These are phyloP conservation scores for Cyberlindnera subsufficiens DNA, from an alignment of 805 yeast genomes.

Conservation along the genomic window DNA sequence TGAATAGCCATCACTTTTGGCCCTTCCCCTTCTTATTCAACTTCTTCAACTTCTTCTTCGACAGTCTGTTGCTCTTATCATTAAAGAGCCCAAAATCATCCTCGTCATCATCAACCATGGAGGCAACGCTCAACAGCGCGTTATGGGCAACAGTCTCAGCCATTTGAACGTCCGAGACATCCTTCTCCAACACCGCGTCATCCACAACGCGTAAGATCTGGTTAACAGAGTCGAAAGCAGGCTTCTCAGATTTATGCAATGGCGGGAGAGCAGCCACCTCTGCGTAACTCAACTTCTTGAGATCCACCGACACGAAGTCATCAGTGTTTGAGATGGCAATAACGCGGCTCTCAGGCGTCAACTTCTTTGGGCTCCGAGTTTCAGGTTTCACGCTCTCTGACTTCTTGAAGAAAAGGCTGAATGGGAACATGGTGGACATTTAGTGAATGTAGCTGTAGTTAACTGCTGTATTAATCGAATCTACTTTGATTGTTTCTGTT, in stretches of 20 bases:
- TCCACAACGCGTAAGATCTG: slow-evolving; percentile 10
- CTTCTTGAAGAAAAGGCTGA: slow-evolving; percentile 6
- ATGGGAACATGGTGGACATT: slow-evolving; percentile 5
- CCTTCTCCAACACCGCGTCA: slow-evolving; percentile 12
- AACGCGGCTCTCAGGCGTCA: slow-evolving; percentile 17
- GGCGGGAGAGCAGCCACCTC: slow-evolving; percentile 36
- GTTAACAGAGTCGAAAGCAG: neutral
- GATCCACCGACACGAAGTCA: slow-evolving; percentile 40
- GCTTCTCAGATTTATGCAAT: too few species aligned
- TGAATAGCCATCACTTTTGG: neutral
- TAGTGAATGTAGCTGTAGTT: too few species aligned
- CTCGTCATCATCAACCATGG: slow-evolving; percentile 7
- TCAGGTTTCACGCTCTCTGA: neutral
- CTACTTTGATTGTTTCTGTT: too few species aligned
- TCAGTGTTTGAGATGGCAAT: slow-evolving; percentile 22
- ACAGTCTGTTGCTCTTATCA: slow-evolving; percentile 18
- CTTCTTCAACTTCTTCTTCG: slow-evolving; percentile 16
- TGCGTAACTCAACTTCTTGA: slow-evolving; percentile 46
- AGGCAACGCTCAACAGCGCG: neutral
- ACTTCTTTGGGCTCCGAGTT: neutral
- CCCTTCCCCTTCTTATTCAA: slow-evolving; percentile 5
- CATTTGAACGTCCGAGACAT: slow-evolving; percentile 18
- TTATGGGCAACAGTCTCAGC: slow-evolving; percentile 8
- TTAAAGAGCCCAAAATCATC: slow-evolving; percentile 10
- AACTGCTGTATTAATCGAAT: too few species aligned